Conservation (phyloP, 2,329 filamentous ascomycete species). For the Colletotrichum sp. region DNA sequence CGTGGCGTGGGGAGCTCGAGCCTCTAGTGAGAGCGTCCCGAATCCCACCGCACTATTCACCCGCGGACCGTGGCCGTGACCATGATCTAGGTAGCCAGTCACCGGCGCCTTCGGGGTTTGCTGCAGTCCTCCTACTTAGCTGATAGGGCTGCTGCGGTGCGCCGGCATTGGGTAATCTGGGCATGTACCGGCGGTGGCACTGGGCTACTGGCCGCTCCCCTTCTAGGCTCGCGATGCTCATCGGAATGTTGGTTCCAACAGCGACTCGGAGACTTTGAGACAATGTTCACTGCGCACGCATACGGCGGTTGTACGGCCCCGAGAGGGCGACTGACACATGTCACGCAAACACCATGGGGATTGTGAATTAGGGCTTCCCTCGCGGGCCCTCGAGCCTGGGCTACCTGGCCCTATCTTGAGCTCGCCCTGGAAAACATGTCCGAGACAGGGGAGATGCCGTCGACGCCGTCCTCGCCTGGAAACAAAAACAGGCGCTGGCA, state of each 20-base stretch:
- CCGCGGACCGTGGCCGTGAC: neutral
- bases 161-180: neutral
- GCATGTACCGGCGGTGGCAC: neutral
- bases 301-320: neutral
- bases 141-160: neutral
- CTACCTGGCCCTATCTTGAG: neutral
- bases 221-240: neutral
- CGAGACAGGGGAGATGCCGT: slow-evolving; percentile 11
- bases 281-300: neutral
- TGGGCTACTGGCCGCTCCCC: neutral
- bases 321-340: slow-evolving; percentile 6
- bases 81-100: neutral
- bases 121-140: neutral
- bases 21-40: slow-evolving; percentile 10
- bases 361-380: slow-evolving; percentile 3
- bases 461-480: neutral
- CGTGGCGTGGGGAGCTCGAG: slow-evolving; percentile 1
- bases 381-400: neutral
- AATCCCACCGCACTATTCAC: neutral
- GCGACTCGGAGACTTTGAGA: neutral
- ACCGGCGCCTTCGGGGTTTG: neutral
- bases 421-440: neutral
- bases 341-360: neutral
- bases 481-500: neutral
- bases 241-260: neutral